Evolutionary conservation across 371 early-diverging fungal species (phyloP), one percentile per base, ranked within the genome.

Genomic region (Apophysomyces ossiformis): DNA sequence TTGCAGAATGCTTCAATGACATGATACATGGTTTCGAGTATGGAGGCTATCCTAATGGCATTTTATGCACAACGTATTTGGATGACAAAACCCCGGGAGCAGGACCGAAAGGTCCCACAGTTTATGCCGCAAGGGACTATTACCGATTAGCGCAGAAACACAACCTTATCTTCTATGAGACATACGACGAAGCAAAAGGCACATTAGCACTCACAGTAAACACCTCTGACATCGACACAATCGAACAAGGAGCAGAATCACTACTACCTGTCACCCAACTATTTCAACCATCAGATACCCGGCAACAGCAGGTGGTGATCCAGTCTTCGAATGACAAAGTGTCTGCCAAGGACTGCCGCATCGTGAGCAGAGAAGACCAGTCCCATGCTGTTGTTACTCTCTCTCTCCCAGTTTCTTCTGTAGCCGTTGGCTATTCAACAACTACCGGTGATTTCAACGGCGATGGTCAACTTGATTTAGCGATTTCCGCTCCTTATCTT

Each of bases 401-500:
- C 0, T 79, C 75, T 12, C 62, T 85, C 7, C 80, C 86, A 1
- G 68, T 76, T 41, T 72, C 84, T 5, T 89, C 88, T 61, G 82
- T 87, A 4, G 82, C 82, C 1, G 75, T 95, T 26, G 95, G 95
- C 5, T 85, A 85, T 32, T 79, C 88, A 1, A 74, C 86, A 7
- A 84, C 77, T 5, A 62, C 71, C 0, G 95, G 93, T 2, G 91
- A 94, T 64, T 93, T 93, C 68, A 75, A 85, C 70, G 89, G 86
- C 0, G 85, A 84, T 66, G 89, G 89, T 0, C 56, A 65, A 12
- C 35, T 74, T 5, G 89, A 90, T 60, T 61, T 92, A n/a, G 93
- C 85, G 0, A 84, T 93, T 38, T 85, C 92, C 26, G 91, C 92
- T 37, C 93, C 95, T 0, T 89, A 90, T 64, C 75, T 85, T 67